phyloP scores from a whole-genome alignment of 768 basidiomycete genomes.

The Galerina marginata region DNA sequence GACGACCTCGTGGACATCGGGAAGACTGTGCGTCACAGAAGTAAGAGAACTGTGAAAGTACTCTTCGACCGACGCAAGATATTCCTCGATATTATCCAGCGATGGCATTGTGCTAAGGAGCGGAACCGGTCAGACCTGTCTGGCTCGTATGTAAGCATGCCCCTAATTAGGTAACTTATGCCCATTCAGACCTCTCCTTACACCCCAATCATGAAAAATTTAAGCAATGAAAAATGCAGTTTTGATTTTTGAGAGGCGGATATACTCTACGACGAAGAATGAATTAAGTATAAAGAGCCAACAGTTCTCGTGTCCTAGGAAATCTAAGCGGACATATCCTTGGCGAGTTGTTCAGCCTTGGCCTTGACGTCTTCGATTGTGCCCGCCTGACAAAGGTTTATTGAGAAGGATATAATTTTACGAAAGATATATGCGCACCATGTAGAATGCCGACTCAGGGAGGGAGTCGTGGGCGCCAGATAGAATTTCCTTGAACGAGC shows the following conservation, averaged over 20 bases:
- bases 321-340: conserved; percentile 80
- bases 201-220: no score
- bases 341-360: conserved; percentile 97
- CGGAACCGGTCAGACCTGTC: conserved; percentile 2
- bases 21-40: conserved; percentile 62
- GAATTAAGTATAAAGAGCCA: conserved; percentile 24
- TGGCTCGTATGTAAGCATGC: neutral
- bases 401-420: neutral
- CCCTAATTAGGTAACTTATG: no score
- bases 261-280: conserved; percentile 21
- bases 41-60: conserved; percentile 61
- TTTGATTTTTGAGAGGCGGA: conserved; percentile 21
- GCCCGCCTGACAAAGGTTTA: conserved; percentile 55
- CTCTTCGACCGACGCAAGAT: conserved; percentile 68
- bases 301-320: conserved; percentile 11
- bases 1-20: conserved; percentile 66
- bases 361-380: conserved; percentile 96
- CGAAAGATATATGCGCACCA: conserved; percentile 51
- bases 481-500: conserved; percentile 98
- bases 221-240: conserved; percentile 17
- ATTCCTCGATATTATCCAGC: conserved; percentile 74
- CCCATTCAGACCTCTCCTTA: no score
- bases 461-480: conserved; percentile 85
- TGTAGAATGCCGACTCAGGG: conserved; percentile 98
- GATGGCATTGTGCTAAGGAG: conserved; percentile 36